Evolutionary conservation across 495 filamentous ascomycete genomes (phyloP).

Genomic region (Ramalina intermedia): DNA sequence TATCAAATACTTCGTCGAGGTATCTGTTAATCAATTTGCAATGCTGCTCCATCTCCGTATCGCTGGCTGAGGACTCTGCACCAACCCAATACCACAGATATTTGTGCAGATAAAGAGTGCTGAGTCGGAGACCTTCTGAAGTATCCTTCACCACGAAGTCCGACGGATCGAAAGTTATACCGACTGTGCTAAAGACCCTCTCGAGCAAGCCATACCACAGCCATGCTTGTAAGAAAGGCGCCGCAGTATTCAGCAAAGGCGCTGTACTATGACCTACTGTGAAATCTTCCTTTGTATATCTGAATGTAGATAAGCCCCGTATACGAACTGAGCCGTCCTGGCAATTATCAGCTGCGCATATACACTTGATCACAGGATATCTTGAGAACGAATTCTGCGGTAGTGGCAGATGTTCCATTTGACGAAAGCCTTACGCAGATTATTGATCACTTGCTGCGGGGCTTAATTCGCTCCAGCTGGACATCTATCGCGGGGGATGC

Average conservation of each 20-base stretch:
- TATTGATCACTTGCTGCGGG: too few relatives aligned
- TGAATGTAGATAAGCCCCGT: too few relatives aligned
- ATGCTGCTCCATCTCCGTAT: neutral
- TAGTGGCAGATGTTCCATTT: too few relatives aligned
- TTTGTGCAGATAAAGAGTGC: neutral
- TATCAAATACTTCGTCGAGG: neutral
- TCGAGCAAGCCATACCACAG: neutral
- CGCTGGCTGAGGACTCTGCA: neutral
- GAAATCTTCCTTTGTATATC: too few relatives aligned
- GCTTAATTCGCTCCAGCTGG: too few relatives aligned
- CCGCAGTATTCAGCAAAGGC: neutral
- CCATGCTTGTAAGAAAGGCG: neutral
- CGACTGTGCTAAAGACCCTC: neutral
- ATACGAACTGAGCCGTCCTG: too few relatives aligned
- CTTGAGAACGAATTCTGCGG: too few relatives aligned
- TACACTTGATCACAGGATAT: too few relatives aligned
- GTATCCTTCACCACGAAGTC: neutral
- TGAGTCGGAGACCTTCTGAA: neutral
- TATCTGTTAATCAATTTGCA: neutral
- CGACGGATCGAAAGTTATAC: neutral
- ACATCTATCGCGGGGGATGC: too few relatives aligned
- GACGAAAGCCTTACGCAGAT: too few relatives aligned
- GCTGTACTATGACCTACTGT: too few relatives aligned
- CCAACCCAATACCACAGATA: neutral
- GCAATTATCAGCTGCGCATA: too few relatives aligned